Evolutionary conservation across 2,329 filamentous ascomycete genomes (phyloP), one percentile per base, ranked within the genome.

Genomic region (Cercospora nicotianae): DNA sequence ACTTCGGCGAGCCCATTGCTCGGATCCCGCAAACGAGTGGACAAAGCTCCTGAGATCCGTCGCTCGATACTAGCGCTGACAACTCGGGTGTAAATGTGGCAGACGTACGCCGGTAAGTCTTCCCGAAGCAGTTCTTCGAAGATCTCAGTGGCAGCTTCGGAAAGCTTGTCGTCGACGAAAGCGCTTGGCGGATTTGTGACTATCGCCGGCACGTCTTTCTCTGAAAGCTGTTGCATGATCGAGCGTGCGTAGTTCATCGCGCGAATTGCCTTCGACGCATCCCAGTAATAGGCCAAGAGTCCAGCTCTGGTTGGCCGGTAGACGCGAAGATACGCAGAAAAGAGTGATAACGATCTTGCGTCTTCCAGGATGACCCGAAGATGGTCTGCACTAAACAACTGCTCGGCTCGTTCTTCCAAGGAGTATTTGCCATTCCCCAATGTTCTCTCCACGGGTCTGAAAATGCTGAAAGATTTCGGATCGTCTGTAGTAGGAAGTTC

Each of bases 1-100:
- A 91, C 90, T 75, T 93, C 90, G 0, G 90, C 90, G 67, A 93
- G 77, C 0, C 90, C 90, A 76, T 93, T 89, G 0, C 89, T 90
- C 10, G 90, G 85, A 42, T 90, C 87, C 45, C 86, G 83, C 28
- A 92, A 80, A 71, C 89, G 83, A 0, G 84, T 80, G 1, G 90
- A 86, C 30, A 92, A 77, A 1, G 86, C 90, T 3, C 90, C 89
- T 0, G 87, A 89, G 20, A 93, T 87, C 18, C 89, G 84, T 67
- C 87, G 84, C 69, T 87, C 86, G 42, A 93, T 88, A 20, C 89
- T 90, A 10, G 86, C 79, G 73, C 87, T 90, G 18, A 91, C 90
- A 9, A 89, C 87, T 66, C 88, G 86, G 33, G 88, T 87, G 78
- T 89, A 93, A 0, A 85, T 83, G 68, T 90, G 85, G 0, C 89